Base-by-base conservation (phyloP, 768 basidiomycete genomes). In the Cystofilobasidium ferigula region DNA sequence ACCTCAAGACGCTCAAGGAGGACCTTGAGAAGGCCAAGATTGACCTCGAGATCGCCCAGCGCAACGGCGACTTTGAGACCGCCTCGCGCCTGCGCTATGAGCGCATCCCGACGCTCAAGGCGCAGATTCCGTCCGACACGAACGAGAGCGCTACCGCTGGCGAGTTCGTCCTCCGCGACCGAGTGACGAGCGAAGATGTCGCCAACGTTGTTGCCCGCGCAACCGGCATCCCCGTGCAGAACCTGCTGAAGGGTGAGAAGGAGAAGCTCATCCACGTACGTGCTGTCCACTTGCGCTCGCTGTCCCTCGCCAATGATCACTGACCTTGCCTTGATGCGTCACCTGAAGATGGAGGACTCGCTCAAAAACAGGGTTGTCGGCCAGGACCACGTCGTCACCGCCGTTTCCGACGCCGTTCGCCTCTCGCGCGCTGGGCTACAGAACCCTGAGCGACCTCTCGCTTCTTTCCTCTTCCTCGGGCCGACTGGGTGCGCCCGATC, bases 381-480 rank as follows among this genome's bases (percentile, higher is more conserved):
- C 1, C 94, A 98, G 74, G 86, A 90, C 66, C 85, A 91, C 70
- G 87, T 90, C n/a, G 81, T 98, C 34, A 74, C 81, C 0, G 84
- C 91, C 6, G 84, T 95, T 69, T 86, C 87, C 65, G 88, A 95
- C 71, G 91, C 93, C 18, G 88, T 98, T 28, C 83, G 91, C 22
- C 87, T 97, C 60, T 94, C 91, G 35, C 84, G 93, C 58, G 89
- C 92, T 3, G 93, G 94, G 0, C 75, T 97, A 24, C 86, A 91
- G 71, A 87, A 88, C 0, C 88, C 89, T 9, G 87, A 88, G 70
- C 80, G 90, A 20, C 94, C 93, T 1, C 85, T 94, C 22, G 90
- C 93, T 3, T 90, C 88, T 0, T 93, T 95, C 83, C 78, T 95
- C 51, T 91, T 95, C 80, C 76, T 89, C 64, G 89, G 89, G 0